Evolutionary conservation across 1,284 basidiomycete species (phyloP), one percentile per base, ranked within the genome.

Genomic region (Leccinum pachyderme): DNA sequence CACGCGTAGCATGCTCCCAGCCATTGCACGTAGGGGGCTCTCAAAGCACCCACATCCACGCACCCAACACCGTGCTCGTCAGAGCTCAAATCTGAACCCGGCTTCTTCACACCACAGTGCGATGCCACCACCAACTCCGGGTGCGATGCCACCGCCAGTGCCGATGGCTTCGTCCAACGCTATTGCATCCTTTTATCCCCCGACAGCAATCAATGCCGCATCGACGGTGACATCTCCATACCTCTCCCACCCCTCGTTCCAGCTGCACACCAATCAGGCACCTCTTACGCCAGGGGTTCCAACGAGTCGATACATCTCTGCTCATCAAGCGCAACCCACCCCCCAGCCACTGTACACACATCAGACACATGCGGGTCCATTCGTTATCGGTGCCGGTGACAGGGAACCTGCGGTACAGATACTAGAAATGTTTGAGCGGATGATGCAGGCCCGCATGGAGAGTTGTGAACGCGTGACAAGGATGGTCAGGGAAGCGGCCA

Each of bases 361-460:
- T 28, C 13, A 54, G 5, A 44, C 54, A 24, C 62, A 69, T 24
- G 48, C 63, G 1, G 54, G 57, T 4, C 63, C 70, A 7, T 50
- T 67, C 37, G 57, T 68, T 37, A 63, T 71, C 31, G 62, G 64
- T 27, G 60, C 61, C 31, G 64, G 70, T 18, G 61, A 59, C 24
- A 64, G 71, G 22, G 78, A 81, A 59, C 73, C 77, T 28, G 70
- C 74, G 43, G 73, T 84, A 29, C 79, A 78, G 49, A 77, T 89
- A 53, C 74, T 89, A 55, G 80, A 84, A 61, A 79, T 83, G 75
- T 88, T 86, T 64, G 83, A 83, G 54, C 78, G 81, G 59, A 82
- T 89, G 73, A 81, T 88, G 75, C 84, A 87, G 62, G 76, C 82
- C 6, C 78, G 87, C 51, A 82, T 89, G 79, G 85, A 89, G 68